Percentiles rank a stretch among this genome's conserved stretches.
Conservation (phyloP, 2,329 filamentous ascomycete species). For the Epichloe uncinata region DNA sequence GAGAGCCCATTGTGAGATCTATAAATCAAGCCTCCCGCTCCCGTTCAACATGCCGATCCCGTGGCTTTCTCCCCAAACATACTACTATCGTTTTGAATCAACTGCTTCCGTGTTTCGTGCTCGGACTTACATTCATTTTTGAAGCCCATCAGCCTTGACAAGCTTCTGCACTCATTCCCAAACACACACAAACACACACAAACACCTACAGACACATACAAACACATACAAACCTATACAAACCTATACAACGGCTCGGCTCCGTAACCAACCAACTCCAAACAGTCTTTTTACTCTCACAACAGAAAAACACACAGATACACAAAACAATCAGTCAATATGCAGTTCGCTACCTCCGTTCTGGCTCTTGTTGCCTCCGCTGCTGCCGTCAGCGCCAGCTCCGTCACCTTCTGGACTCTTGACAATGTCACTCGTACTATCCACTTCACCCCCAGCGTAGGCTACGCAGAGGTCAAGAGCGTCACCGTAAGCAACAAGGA, state of each 20-base stretch:
- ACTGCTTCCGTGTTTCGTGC: conserved; percentile 3
- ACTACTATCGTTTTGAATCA: neutral
- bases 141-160: conserved; percentile 8
- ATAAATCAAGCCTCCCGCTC: conserved; percentile 4
- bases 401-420: conserved; percentile 46
- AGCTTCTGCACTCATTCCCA: conserved; percentile 4
- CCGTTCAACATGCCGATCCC: neutral
- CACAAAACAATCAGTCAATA: conserved; percentile 24
- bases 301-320: conserved; percentile 1
- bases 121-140: conserved; percentile 16
- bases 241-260: neutral
- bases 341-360: conserved; percentile 38
- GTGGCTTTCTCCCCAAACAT: neutral
- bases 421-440: conserved; percentile 37
- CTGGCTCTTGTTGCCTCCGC: conserved; percentile 30
- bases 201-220: no score
- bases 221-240: neutral
- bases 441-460: conserved; percentile 34
- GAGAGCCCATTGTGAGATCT: neutral
- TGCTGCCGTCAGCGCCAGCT: conserved; percentile 29
- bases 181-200: no score
- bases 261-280: conserved; percentile 4
- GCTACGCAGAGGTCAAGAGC: conserved; percentile 20
- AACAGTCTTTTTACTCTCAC: conserved; percentile 8
- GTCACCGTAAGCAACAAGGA: conserved; percentile 26